Percentiles rank a stretch among this genome's conserved stretches.
Conservation (phyloP, 1,284 basidiomycete species). For the Wolfiporia cocos region DNA sequence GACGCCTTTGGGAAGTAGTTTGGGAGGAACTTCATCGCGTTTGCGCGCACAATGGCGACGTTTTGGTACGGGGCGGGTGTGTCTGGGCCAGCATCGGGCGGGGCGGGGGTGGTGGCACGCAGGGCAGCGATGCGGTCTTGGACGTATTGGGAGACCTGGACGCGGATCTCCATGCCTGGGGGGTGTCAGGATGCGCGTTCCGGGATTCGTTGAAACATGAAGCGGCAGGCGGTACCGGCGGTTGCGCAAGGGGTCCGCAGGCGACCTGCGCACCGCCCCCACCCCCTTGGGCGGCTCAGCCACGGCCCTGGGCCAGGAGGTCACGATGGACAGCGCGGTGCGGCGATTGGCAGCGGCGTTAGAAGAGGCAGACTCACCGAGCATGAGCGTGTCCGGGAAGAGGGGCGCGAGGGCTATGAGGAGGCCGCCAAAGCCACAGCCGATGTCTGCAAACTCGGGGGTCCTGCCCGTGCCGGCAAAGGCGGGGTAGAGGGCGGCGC, state of each 20-base stretch:
- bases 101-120: conserved; percentile 53
- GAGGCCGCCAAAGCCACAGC: conserved; percentile 97
- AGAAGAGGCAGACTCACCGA: conserved; percentile 62
- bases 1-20: conserved; percentile 95
- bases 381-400: conserved; percentile 90
- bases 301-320: too few species aligned
- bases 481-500: conserved; percentile 81
- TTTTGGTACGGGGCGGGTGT: conserved; percentile 74
- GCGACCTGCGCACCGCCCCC: conserved; percentile 2
- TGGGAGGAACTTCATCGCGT: conserved; percentile 98
- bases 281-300: too few species aligned
- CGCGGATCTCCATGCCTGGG: conserved; percentile 93
- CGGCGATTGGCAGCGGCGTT: too few species aligned
- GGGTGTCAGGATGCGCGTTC: too few species aligned
- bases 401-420: conserved; percentile 87
- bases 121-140: conserved; percentile 90
- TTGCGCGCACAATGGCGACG: conserved; percentile 91
- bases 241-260: conserved; percentile 8
- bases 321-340: too few species aligned
- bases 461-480: conserved; percentile 51
- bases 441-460: conserved; percentile 96
- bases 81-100: conserved; percentile 29
- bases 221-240: not conserved
- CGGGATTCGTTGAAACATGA: not conserved
- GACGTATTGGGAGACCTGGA: conserved; percentile 96